phyloP scores from a whole-genome alignment of 1,139 yeast species.

The Nakaseomyces glabratus region DNA sequence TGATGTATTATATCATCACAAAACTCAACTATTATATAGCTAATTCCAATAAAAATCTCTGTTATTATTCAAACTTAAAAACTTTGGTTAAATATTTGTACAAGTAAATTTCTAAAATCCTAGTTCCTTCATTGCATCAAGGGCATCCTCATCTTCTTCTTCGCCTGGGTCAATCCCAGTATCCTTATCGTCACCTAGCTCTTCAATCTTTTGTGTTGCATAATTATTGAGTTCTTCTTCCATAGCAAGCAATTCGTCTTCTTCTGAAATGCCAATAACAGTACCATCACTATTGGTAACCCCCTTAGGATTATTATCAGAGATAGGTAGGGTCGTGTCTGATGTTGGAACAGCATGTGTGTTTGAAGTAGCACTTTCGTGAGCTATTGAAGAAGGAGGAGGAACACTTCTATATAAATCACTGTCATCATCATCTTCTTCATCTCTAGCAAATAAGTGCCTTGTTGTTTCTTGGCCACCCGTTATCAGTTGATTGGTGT shows the following conservation, averaged over 20 bases:
- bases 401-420: slow-evolving; percentile 9
- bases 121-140: slow-evolving; percentile 23
- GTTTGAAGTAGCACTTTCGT: neutral
- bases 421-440: slow-evolving; percentile 9
- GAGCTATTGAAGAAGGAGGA: slow-evolving; percentile 1
- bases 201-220: slow-evolving; percentile 9
- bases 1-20: too few species aligned
- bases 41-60: too few species aligned
- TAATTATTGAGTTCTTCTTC: slow-evolving; percentile 4
- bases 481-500: too few species aligned
- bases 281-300: neutral
- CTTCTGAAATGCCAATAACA: neutral
- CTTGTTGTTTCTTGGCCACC: neutral
- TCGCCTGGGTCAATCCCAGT: slow-evolving; percentile 1
- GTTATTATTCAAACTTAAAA: too few species aligned
- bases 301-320: neutral
- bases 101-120: slow-evolving; percentile 15
- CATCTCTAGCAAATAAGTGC: slow-evolving; percentile 6
- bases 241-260: slow-evolving; percentile 7
- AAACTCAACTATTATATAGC: too few species aligned
- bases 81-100: too few species aligned
- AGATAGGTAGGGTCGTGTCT: too few species aligned
- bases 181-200: slow-evolving; percentile 11
- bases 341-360: neutral
- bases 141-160: slow-evolving; percentile 23